Conservation (phyloP, 805 yeast species). For the Starmerella stigmatis region DNA sequence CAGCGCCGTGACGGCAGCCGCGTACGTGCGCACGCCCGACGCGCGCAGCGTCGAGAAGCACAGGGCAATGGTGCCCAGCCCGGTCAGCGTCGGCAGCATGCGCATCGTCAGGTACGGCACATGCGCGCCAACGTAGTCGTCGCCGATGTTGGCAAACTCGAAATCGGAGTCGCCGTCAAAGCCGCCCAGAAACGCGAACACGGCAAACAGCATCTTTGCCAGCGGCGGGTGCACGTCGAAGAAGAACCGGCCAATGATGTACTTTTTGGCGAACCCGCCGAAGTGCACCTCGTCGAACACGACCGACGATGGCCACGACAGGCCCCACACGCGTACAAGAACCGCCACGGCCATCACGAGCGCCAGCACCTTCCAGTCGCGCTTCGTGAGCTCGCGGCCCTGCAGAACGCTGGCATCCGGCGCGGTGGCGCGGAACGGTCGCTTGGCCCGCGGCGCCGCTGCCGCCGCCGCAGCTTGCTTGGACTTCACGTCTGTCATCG, state of each 20-base stretch:
- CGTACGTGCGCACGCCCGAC: slow-evolving; percentile 42
- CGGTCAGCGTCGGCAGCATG: slow-evolving; percentile 44
- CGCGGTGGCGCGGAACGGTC: slow-evolving; percentile 26
- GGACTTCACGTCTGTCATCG: slow-evolving; percentile 1
- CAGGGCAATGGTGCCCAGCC: slow-evolving; percentile 43
- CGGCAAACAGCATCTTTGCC: slow-evolving; percentile 48
- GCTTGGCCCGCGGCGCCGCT: slow-evolving; percentile 7
- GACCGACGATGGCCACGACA: slow-evolving; percentile 65
- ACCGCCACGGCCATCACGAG: slow-evolving; percentile 43
- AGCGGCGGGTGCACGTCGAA: slow-evolving; percentile 68
- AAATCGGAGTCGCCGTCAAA: slow-evolving; percentile 42
- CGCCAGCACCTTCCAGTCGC: slow-evolving; percentile 25
- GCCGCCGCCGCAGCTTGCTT: background rate
- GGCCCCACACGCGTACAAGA: slow-evolving; percentile 48
- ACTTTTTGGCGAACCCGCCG: slow-evolving; percentile 90
- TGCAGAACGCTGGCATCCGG: slow-evolving; percentile 23
- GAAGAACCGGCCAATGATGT: slow-evolving; percentile 52
- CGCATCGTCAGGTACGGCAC: slow-evolving; percentile 50
- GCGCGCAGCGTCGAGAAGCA: slow-evolving; percentile 47
- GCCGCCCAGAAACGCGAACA: slow-evolving; percentile 43
- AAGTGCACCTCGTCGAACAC: slow-evolving; percentile 92
- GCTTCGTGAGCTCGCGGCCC: slow-evolving; percentile 19
- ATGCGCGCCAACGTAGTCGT: slow-evolving; percentile 31
- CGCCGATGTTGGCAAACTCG: slow-evolving; percentile 38
- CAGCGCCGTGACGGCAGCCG: slow-evolving; percentile 43